Percentiles rank a stretch among this genome's conserved stretches.
These are phyloP conservation scores for Diaporthe humulicola DNA, from an alignment of 2,329 filamentous ascomycete species.

Conservation along the genomic window DNA sequence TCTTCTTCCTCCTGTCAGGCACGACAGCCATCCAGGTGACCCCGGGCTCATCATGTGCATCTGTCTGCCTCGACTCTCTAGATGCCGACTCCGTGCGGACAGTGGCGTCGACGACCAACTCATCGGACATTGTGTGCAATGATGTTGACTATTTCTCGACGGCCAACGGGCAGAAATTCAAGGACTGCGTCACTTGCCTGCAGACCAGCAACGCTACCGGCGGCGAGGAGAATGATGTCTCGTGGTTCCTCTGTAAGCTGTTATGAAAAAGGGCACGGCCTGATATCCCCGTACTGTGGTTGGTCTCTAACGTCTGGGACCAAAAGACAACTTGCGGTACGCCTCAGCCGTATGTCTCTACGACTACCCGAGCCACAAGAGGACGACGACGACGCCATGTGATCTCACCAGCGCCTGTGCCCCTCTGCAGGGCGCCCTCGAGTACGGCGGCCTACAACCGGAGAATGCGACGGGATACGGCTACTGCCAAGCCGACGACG, in stretches of 20 bases:
- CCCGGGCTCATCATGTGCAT: slow-evolving; percentile 64
- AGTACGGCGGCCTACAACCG: slow-evolving; percentile 51
- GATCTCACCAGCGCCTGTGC: slow-evolving; percentile 56
- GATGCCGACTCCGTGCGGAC: slow-evolving; percentile 51
- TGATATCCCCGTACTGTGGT: neutral
- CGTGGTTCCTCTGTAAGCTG: slow-evolving; percentile 64
- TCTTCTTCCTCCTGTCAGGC: slow-evolving; percentile 41
- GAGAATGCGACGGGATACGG: slow-evolving; percentile 53
- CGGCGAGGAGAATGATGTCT: slow-evolving; percentile 55
- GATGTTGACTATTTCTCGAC: slow-evolving; percentile 56
- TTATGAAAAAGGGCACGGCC: neutral
- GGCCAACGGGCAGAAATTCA: slow-evolving; percentile 58
- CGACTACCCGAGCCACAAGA: slow-evolving; percentile 48
- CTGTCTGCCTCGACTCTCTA: slow-evolving; percentile 58
- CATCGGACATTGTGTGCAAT: slow-evolving; percentile 61
- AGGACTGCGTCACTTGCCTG: slow-evolving; percentile 61
- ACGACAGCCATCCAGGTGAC: slow-evolving; percentile 58
- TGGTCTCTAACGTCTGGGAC: slow-evolving; percentile 40
- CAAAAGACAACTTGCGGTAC: slow-evolving; percentile 63
- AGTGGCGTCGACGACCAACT: slow-evolving; percentile 55
- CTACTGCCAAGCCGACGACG: slow-evolving; percentile 60
- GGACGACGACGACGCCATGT: slow-evolving; percentile 55
- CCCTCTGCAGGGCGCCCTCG: slow-evolving; percentile 54
- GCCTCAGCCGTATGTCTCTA: slow-evolving; percentile 62
- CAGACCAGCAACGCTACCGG: slow-evolving; percentile 58